Conservation (phyloP, 345 rosid species). For the Lumnitzera racemosa region DNA sequence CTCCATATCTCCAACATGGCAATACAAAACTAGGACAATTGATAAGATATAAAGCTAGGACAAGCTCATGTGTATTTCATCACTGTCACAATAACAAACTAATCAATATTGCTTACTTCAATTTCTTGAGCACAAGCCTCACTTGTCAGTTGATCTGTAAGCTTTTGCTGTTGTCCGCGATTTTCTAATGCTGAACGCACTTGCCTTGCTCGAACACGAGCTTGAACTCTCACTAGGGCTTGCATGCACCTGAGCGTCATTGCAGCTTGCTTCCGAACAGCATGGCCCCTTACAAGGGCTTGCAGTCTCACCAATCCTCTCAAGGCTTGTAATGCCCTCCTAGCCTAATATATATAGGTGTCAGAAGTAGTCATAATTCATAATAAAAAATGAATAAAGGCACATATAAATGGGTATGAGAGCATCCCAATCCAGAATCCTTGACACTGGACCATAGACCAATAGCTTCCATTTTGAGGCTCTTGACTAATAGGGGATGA, state of each 20-base stretch:
- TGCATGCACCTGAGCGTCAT: slow-evolving; percentile 10
- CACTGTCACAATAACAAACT: background rate
- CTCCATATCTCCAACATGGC: too few species aligned
- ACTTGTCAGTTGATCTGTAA: slow-evolving; percentile 60
- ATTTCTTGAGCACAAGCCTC: slow-evolving; percentile 75
- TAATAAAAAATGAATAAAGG: too few species aligned
- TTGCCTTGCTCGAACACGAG: slow-evolving; percentile 80
- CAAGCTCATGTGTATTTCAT: too few species aligned
- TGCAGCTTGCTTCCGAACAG: slow-evolving; percentile 10
- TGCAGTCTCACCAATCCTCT: slow-evolving; percentile 15
- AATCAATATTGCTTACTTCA: slow-evolving; percentile 34
- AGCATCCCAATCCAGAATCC: too few species aligned
- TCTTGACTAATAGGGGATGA: too few species aligned
- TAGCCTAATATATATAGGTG: slow-evolving; percentile 1
- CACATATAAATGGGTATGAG: too few species aligned
- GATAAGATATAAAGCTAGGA: too few species aligned
- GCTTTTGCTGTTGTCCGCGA: slow-evolving; percentile 55
- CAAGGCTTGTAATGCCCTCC: slow-evolving; percentile 11
- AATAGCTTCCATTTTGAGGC: too few species aligned
- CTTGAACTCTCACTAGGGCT: slow-evolving; percentile 9
- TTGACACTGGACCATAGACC: too few species aligned
- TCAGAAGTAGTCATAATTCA: too few species aligned
- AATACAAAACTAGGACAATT: too few species aligned
- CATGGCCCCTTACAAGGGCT: slow-evolving; percentile 10
- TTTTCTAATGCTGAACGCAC: slow-evolving; percentile 79